Conservation (phyloP, 2,329 filamentous ascomycete species). For the Xylaria sp. region DNA sequence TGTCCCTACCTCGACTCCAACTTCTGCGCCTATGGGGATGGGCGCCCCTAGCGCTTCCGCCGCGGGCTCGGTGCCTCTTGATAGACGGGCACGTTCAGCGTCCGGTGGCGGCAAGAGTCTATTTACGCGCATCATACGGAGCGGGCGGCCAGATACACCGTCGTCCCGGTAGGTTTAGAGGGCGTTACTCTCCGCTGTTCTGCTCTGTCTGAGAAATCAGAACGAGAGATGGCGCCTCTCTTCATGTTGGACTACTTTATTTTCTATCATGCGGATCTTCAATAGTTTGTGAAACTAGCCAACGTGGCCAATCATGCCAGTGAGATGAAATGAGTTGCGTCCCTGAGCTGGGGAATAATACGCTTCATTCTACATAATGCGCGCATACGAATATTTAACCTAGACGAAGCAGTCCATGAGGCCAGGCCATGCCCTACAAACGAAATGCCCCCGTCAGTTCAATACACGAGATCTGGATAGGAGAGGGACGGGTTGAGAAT, state of each 20-base stretch:
- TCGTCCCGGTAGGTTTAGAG: conserved; percentile 14
- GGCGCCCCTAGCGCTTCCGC: neutral
- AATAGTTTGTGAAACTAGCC: no score
- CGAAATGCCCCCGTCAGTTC: no score
- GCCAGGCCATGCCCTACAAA: no score
- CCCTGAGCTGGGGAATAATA: neutral
- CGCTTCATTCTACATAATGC: neutral
- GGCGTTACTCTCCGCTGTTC: neutral
- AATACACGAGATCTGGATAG: no score
- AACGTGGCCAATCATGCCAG: no score
- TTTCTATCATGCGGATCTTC: no score
- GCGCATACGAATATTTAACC: neutral
- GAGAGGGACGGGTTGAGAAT: neutral
- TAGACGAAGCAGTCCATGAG: neutral
- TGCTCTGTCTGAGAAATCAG: neutral
- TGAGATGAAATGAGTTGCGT: no score
- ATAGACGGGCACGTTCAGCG: conserved; percentile 38
- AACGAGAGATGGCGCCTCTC: neutral
- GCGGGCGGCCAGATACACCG: conserved; percentile 42
- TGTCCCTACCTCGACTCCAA: conserved; percentile 22
- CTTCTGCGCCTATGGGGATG: conserved; percentile 15
- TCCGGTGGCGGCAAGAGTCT: conserved; percentile 39
- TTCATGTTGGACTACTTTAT: no score
- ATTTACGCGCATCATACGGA: conserved; percentile 45
- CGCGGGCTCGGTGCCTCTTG: conserved; percentile 23